phyloP scores from a whole-genome alignment of 2,329 filamentous ascomycete genomes.

The Hypomyces perniciosus region DNA sequence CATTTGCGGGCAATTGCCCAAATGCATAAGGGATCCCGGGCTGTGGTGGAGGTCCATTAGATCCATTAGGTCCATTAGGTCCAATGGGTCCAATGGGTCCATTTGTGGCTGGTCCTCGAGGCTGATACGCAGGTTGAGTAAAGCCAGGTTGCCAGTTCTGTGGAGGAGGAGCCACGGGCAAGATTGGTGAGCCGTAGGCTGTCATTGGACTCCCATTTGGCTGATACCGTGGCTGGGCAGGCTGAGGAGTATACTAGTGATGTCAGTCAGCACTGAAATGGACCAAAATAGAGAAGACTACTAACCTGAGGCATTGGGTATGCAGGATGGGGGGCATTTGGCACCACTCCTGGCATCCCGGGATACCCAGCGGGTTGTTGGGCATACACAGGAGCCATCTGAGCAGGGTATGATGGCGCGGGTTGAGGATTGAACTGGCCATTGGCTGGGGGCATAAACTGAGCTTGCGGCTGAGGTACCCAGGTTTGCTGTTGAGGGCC shows the following conservation, averaged over 20 bases:
- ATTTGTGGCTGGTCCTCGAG: constrained; percentile 22
- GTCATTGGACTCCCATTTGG: constrained; percentile 30
- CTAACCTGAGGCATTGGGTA: constrained; percentile 44
- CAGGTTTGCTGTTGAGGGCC: constrained; percentile 53
- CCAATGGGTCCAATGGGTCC: constrained; percentile 15
- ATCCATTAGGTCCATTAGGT: constrained; percentile 9
- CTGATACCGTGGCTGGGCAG: constrained; percentile 28
- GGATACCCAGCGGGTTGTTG: constrained; percentile 39
- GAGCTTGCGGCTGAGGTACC: constrained; percentile 44
- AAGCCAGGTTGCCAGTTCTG: constrained; percentile 34
- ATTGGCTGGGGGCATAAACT: constrained; percentile 41
- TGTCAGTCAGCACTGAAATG: constrained; percentile 13
- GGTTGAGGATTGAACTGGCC: constrained; percentile 37
- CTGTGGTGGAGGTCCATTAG: constrained; percentile 21
- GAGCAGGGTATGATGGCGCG: constrained; percentile 40
- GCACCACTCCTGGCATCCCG: constrained; percentile 38
- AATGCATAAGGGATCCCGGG: constrained; percentile 60
- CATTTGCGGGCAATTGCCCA: constrained; percentile 67
- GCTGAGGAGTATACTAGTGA: constrained; percentile 26
- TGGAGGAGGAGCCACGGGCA: constrained; percentile 24
- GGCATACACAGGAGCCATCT: constrained; percentile 41
- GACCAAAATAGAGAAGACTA: background rate
- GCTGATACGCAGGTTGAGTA: constrained; percentile 26
- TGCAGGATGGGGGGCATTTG: constrained; percentile 37
- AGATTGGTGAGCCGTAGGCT: constrained; percentile 30